phyloP scores from a whole-genome alignment of 306 rosid species.

The Cajanus cajan region DNA sequence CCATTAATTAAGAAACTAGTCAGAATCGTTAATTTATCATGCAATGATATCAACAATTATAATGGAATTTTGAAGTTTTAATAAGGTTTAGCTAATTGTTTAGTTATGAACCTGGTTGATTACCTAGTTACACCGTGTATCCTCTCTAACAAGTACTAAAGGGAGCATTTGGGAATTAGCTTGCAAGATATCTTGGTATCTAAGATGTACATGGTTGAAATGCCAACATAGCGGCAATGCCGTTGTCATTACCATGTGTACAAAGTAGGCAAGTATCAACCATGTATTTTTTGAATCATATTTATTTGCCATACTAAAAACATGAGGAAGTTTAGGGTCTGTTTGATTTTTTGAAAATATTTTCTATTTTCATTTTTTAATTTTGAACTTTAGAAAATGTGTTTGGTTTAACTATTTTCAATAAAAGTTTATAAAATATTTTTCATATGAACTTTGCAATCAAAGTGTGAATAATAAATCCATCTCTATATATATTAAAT shows the following conservation, averaged over 20 bases:
- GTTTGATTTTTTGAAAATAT: too few species aligned
- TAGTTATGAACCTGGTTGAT: not conserved
- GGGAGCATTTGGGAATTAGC: not conserved
- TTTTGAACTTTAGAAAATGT: too few species aligned
- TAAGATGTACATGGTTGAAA: not conserved
- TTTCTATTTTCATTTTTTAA: too few species aligned
- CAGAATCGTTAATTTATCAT: not conserved
- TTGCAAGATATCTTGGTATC: not conserved
- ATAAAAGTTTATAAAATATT: too few species aligned
- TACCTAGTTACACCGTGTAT: not conserved
- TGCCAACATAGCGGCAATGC: not conserved
- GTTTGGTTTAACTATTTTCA: too few species aligned
- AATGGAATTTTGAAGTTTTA: not conserved
- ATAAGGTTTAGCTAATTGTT: not conserved
- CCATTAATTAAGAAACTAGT: conserved; percentile 18
- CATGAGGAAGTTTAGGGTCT: too few species aligned
- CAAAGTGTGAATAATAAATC: too few species aligned
- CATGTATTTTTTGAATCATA: not conserved
- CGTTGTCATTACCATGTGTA: not conserved
- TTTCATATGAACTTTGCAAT: too few species aligned
- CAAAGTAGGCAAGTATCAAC: not conserved
- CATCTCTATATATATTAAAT: too few species aligned
- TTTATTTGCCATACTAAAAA: not conserved
- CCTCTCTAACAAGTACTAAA: not conserved
- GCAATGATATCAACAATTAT: not conserved